Evolutionary conservation across 179 eudicot genomes (phyloP), one percentile per base, ranked within the genome.

Genomic region (Amaranthus tricolor): DNA sequence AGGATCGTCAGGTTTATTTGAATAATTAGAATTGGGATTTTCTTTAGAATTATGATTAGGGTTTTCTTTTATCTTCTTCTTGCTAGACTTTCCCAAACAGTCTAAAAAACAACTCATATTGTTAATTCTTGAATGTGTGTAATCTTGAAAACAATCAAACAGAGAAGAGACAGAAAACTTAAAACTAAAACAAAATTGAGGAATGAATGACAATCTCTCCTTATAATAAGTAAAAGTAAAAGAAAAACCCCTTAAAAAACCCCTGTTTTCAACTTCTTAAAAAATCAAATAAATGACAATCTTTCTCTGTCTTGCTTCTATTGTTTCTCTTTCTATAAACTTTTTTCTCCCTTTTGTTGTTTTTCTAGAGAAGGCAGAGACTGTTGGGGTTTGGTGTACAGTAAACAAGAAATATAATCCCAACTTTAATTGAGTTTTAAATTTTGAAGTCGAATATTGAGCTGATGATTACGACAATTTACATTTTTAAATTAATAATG

Each of bases 41-140:
- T 31, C 3, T 31, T 31, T 31, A 31, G 40, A 31, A 31, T 64
- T 20, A 19, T 52, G 14, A 0, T 40, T 68, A 15, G 60, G 21
- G 14, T 52, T 73, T 20, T 61, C 68, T 45, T 78, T 56, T 73
- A 56, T 70, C 76, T 78, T 78, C 21, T 61, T 81, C 16, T 78
- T 66, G 64, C 53, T 66, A 31, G 76, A 75, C 65, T 72, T 71
- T 6, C 72, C 68, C 57, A 76, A 64, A 72, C 78, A 80, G 54
- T 75, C 69, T 53, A 78, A 78, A 4, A 61, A 69, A 71, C 84
- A 82, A 64, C 79, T 76, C 84, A 82, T 82, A 64, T 63, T 68
- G 15, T 47, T 31, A 40, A 13, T 21, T 17, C 50, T 40, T 6
- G 19, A 44, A 10, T 53, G 7, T n/a, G 19, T 21, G 40, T 6